These are phyloP conservation scores for Cryptococcus sp. DNA, from an alignment of 1,284 basidiomycete genomes.

Conservation along the genomic window DNA sequence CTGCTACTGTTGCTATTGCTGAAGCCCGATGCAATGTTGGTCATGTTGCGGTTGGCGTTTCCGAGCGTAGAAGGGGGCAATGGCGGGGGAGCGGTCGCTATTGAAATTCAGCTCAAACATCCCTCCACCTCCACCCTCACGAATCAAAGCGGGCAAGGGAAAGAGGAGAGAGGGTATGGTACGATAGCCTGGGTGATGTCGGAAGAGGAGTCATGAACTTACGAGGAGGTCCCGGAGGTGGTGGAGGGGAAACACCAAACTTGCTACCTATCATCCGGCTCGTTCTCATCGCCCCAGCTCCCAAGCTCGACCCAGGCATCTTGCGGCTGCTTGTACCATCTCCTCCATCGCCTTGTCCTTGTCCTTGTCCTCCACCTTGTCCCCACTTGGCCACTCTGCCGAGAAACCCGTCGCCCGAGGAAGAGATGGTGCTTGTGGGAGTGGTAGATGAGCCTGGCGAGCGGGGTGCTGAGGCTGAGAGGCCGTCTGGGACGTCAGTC, in stretches of 20 bases:
- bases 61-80: background rate
- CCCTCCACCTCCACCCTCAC: too few species aligned
- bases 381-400: constrained; percentile 12
- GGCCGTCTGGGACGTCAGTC: too few species aligned
- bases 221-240: constrained; percentile 26
- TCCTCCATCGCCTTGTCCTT: background rate
- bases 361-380: background rate
- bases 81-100: background rate
- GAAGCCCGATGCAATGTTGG: too few species aligned
- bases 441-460: background rate
- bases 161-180: too few species aligned
- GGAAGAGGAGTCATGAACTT: constrained; percentile 3
- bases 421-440: background rate
- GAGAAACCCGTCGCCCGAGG: constrained; percentile 9
- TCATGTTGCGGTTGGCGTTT: background rate
- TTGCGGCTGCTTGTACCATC: too few species aligned
- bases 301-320: too few species aligned
- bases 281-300: constrained; percentile 4
- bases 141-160: too few species aligned
- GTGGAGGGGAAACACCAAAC: constrained; percentile 14
- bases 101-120: background rate
- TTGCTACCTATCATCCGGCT: constrained; percentile 15
- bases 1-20: too few species aligned
- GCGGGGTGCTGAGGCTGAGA: too few species aligned
- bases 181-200: too few species aligned